Base-by-base conservation (phyloP, 2,329 filamentous ascomycete genomes). In the Aspergillus texensis region DNA sequence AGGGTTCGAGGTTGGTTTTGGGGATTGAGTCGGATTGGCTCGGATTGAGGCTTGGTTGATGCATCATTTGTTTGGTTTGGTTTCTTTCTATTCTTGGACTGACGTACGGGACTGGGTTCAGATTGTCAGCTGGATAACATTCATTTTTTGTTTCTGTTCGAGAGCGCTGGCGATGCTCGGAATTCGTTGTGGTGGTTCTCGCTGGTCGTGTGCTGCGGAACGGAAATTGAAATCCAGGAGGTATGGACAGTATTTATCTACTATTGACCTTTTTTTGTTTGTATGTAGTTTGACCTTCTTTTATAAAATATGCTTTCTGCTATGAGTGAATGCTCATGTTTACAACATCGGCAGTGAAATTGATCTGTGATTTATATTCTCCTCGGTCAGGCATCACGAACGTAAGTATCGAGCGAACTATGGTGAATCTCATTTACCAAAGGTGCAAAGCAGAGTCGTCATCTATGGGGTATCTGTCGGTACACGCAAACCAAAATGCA, bases 381-480 rank as follows among this genome's bases (percentile, higher is more conserved):
- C 26, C 2, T 10, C 24, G 14, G 26, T 10, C 24, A 10, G 16
- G 26, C 46, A 30, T 50, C 8, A 32, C 26, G 10, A 41, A 24
- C 43, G 43, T 24, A 46, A 46, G 43, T 46, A 2, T 24, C 43
- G 43, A 48, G 24, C 11, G 6, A 16, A 6, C 24, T 26, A 26
- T 34, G 28, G 26, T 34, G 28, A 52, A 34, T 12, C 9, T n/a
- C 48, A 34, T 52, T n/a, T 24, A 39, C 52, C 34, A 55, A 53
- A 19, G 16, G 21, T 39, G 32, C 32, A 55, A 55, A 55, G 30
- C 32, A 39, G 21, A 52, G 48, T 32, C 32, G 52, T 55, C 21
- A 41, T 60, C 58, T 60, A 60, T 60, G 14, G 46, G 58, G 43
- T 60, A 54, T 60, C 48, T 43, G 26, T 55, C 52, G 52, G 52